phyloP scores from a whole-genome alignment of 2,329 filamentous ascomycete species.

The Ophiostoma novo-ulmi region DNA sequence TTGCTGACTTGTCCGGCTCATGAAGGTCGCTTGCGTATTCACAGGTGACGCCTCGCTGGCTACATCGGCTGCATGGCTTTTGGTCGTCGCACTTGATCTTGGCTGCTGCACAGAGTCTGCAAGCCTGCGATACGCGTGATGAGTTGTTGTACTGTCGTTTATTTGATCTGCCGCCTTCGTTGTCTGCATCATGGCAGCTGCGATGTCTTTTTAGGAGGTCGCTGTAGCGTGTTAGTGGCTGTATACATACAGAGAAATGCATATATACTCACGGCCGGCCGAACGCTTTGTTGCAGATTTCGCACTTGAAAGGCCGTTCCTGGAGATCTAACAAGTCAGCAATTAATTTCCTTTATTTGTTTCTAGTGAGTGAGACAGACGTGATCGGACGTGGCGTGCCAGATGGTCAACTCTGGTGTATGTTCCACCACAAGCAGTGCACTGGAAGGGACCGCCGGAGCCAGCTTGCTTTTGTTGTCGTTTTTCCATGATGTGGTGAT shows the following conservation, averaged over 20 bases:
- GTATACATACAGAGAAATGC: background rate
- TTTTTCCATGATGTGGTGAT: constrained; percentile 1
- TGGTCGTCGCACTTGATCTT: constrained; percentile 52
- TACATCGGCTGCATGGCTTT: constrained; percentile 51
- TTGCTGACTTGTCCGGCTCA: background rate
- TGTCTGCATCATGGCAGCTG: constrained; percentile 19
- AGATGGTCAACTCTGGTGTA: constrained; percentile 26
- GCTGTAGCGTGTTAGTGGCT: constrained; percentile 10
- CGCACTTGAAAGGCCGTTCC: constrained; percentile 25
- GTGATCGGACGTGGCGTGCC: constrained; percentile 25
- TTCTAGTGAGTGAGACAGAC: constrained; percentile 8
- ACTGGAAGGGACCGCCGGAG: constrained; percentile 23
- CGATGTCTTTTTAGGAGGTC: constrained; percentile 25
- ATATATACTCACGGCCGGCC: constrained; percentile 20
- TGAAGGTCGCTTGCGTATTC: constrained; percentile 31
- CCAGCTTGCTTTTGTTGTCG: constrained; percentile 11
- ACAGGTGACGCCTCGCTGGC: constrained; percentile 44
- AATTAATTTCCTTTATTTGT: background rate
- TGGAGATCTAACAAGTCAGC: constrained; percentile 21
- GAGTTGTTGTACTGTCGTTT: constrained; percentile 29
- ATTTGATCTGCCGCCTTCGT: background rate
- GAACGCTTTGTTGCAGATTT: constrained; percentile 24
- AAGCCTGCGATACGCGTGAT: constrained; percentile 50
- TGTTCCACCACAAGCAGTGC: constrained; percentile 23
- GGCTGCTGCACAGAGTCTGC: constrained; percentile 47